Percentiles rank a stretch among this genome's conserved stretches.
These are phyloP conservation scores for Teratosphaeria pseudoeucalypti DNA, from an alignment of 2,329 filamentous ascomycete genomes.

Conservation along the genomic window DNA sequence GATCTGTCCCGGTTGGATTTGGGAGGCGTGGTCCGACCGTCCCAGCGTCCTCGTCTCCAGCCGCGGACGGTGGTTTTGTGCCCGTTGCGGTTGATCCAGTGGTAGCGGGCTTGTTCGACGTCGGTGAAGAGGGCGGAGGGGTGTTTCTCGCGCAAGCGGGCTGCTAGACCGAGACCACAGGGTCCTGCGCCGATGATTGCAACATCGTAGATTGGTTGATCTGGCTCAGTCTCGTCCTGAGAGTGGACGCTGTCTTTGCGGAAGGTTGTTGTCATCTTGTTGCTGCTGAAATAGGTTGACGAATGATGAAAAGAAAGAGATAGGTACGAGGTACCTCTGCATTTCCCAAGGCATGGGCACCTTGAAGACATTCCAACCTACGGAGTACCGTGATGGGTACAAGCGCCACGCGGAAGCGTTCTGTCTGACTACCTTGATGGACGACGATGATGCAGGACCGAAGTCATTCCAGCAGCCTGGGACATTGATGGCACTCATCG, in stretches of 20 bases:
- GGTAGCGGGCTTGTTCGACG: constrained; percentile 70
- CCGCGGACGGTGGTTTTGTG: constrained; percentile 46
- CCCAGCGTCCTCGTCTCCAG: constrained; percentile 25
- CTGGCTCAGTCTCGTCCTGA: not conserved
- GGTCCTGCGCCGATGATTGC: constrained; percentile 66
- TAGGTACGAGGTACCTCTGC: not conserved
- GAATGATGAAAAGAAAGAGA: not conserved
- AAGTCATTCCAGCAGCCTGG: not conserved
- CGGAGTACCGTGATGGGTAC: not conserved
- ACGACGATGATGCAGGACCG: not conserved
- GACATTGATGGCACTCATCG: not conserved
- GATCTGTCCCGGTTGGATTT: not conserved
- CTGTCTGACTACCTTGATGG: not conserved
- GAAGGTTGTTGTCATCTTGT: not conserved
- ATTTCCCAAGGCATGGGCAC: not conserved
- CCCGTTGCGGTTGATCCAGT: constrained; percentile 59
- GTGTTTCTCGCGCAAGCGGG: constrained; percentile 59
- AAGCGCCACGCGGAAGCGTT: not conserved
- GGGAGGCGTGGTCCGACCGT: constrained; percentile 27
- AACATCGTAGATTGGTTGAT: constrained; percentile 45
- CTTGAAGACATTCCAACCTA: not conserved
- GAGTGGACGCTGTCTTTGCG: not conserved
- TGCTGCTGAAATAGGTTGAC: not conserved
- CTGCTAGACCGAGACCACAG: constrained; percentile 62
- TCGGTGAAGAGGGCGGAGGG: constrained; percentile 75